Evolutionary conservation across 306 rosid species (phyloP), one percentile per base, ranked within the genome.

Genomic region (Vigna nakashimae): DNA sequence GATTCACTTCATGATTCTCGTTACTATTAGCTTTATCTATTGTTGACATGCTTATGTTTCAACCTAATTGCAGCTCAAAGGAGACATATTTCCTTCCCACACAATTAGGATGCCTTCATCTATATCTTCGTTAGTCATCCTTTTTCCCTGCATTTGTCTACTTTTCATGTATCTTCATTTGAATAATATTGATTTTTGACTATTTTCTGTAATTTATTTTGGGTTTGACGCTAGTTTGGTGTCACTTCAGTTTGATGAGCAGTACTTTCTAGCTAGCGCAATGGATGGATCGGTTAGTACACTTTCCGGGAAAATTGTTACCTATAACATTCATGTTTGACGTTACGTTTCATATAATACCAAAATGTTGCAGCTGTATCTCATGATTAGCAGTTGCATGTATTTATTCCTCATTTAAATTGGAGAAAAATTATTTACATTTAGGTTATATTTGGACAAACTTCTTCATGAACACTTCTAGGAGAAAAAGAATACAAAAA

Each of bases 241-340:
- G 28, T 84, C 98, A 12, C 98, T 94, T 88, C 86, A 86, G 79
- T 89, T 42, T 66, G 97, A 92, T 77, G 97, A 94, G 69, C 88
- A 88, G 73, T 90, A 94, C 86, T 90, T 90, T 86, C 79, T 94
- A 86, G 93, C 97, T 62, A 92, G 98, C 91, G 88, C 98, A 83
- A 88, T 94, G 98, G 97, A 94, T 65, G 98, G 98, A 85, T 79
- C 95, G 89, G 97, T 92, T 74, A 86, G 97, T 89, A 48, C 71
- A 82, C 73, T 10, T 51, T 75, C 59, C 52, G 2, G 2, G 65
- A 43, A 85, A 65, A 68, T 53, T 64, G 30, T 45, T 65, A 8
- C 24, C 28, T 45, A 69, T 58, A 64, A 58, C 40, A 6, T 53
- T 57, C 43, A 26, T 67, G 36, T 36, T 40, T 45, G 50, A 30